phyloP scores from a whole-genome alignment of 495 filamentous ascomycete species.

The Cairneyella variabilis region DNA sequence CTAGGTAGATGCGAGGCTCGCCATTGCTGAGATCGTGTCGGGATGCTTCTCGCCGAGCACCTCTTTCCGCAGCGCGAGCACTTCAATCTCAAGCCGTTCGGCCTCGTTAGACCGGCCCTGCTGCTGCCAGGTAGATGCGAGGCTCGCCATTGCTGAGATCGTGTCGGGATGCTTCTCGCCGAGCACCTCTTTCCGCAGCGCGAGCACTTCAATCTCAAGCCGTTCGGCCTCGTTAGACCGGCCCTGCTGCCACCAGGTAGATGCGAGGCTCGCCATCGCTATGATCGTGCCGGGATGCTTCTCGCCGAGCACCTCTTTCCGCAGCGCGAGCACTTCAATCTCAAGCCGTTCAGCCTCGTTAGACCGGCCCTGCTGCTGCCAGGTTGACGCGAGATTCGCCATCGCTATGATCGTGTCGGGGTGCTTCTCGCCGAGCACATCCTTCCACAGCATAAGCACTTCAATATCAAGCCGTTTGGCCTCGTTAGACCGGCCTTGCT shows the following conservation, averaged over 20 bases:
- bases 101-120: no score
- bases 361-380: conserved; percentile 8
- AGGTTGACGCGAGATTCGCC: conserved; percentile 26
- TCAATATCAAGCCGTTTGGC: conserved; percentile 14
- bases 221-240: conserved; percentile 17
- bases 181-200: conserved; percentile 10
- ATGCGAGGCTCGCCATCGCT: conserved; percentile 25
- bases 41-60: no score
- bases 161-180: conserved; percentile 26
- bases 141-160: no score
- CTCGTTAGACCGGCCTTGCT: conserved; percentile 11
- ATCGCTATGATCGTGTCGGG: conserved; percentile 31
- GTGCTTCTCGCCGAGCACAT: conserved; percentile 17
- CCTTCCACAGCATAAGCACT: conserved; percentile 20
- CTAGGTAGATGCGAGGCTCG: no score
- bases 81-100: no score
- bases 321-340: conserved; percentile 19
- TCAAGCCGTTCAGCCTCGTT: conserved; percentile 27
- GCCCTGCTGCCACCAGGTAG: conserved; percentile 8
- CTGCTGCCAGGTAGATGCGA: no score
- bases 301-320: conserved; percentile 14
- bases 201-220: conserved; percentile 14
- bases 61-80: no score
- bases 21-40: no score
- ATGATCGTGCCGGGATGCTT: conserved; percentile 27